Base-by-base conservation (phyloP, 129 eudicot species). In the Glebionis coronaria region DNA sequence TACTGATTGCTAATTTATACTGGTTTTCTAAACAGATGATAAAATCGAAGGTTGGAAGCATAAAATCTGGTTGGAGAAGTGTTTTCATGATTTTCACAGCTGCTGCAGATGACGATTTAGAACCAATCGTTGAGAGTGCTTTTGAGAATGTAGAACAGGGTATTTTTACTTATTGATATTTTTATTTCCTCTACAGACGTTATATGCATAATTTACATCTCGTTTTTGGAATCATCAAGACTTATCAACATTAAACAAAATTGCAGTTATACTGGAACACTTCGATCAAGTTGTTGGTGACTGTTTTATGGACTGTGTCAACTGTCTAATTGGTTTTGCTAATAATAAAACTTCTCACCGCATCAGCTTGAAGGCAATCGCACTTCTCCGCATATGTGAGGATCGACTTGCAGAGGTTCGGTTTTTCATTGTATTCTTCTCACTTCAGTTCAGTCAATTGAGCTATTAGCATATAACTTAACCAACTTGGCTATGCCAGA, bases 81-180 rank as follows among this genome's bases (percentile, higher is more conserved):
- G 95, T 93, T 49, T 93, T 93, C 73, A 82, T 93, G 97, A 79
- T 93, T 67, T 93, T 93, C 80, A 86, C 99, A 27, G 99, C 97
- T 53, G 99, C 99, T 57, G 99, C 99, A 50, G 99, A 79, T 69
- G 97, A 93, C 69, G 93, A 86, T 60, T 49, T 83, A 71, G 99
- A 93, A 78, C 88, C 90, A 49, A 93, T 86, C 19, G 93, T 93
- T 81, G 99, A 93, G 78, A 93, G 90, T 82, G 99, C 99, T 67
- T 93, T 93, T 79, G 99, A 93, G 75, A 89, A 89, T 82, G 99
- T 93, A 1, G 99, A 93, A 77, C 99, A 93, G 74, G 99, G 99
- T 93, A 44, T 51, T 62, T 23, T 58, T 9, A 56, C 38, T 67
- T 63, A 13, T 60, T 68, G 59, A 44, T 52, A 57, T 50, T 23